Conservation (phyloP, 2,329 filamentous ascomycete genomes). For the Colletotrichum plurivorum region DNA sequence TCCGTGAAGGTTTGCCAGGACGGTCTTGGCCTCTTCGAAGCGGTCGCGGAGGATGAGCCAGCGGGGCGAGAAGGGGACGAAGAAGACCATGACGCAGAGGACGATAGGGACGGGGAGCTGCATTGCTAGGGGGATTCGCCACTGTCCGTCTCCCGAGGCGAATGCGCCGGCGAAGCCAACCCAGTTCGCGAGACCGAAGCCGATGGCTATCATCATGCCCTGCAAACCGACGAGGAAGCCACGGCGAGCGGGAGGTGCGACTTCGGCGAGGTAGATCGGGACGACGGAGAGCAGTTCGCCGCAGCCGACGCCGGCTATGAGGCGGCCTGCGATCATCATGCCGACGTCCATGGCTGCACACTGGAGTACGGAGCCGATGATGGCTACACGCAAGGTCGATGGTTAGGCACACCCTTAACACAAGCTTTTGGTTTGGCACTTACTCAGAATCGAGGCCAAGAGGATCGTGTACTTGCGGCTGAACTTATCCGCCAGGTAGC, state of each 20-base stretch:
- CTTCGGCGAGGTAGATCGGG: constrained; percentile 48
- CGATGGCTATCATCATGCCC: constrained; percentile 45
- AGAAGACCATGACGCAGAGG: constrained; percentile 42
- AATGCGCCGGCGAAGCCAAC: constrained; percentile 53
- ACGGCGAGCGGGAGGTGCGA: constrained; percentile 43
- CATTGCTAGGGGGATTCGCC: constrained; percentile 45
- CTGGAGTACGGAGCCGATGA: constrained; percentile 43
- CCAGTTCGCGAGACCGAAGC: constrained; percentile 50
- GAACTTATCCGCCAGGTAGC: constrained; percentile 51
- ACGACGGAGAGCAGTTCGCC: constrained; percentile 43
- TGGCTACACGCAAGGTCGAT: constrained; percentile 16
- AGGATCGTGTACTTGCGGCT: constrained; percentile 53
- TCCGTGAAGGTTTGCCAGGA: constrained; percentile 41
- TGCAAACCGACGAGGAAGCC: constrained; percentile 45
- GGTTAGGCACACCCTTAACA: constrained; percentile 23
- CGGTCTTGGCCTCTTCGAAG: constrained; percentile 41
- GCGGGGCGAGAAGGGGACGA: constrained; percentile 46
- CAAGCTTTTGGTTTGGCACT: constrained; percentile 12
- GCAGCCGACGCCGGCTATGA: constrained; percentile 42
- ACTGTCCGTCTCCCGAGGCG: constrained; percentile 47
- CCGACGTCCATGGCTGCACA: constrained; percentile 44
- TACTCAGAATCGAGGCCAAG: constrained; percentile 45
- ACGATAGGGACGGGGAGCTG: constrained; percentile 44
- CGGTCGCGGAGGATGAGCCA: constrained; percentile 40
- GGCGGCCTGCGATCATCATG: constrained; percentile 48